These are phyloP conservation scores for Pichia nakasei DNA, from an alignment of 805 yeast species.

Conservation along the genomic window DNA sequence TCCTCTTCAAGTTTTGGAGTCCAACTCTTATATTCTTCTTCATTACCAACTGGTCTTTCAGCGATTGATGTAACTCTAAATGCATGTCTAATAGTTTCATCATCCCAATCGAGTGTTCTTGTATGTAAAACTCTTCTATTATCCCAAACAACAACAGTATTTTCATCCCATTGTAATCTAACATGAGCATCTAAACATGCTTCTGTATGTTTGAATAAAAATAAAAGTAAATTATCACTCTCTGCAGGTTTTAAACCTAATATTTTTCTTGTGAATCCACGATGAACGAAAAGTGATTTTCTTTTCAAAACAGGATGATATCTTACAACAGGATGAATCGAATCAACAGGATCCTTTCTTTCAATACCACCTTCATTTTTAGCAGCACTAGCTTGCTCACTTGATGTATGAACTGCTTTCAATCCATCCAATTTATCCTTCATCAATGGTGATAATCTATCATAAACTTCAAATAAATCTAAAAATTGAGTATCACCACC, in stretches of 20 bases:
- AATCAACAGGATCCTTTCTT: conserved; percentile 54
- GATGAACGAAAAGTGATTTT: conserved; percentile 49
- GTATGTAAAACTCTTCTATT: conserved; percentile 63
- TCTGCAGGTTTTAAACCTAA: conserved; percentile 69
- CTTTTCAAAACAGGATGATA: conserved; percentile 63
- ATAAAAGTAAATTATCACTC: conserved; percentile 49
- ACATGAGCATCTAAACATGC: conserved; percentile 53
- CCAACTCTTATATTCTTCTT: conserved; percentile 26
- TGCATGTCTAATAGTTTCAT: conserved; percentile 58
- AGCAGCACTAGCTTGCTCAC: conserved; percentile 58
- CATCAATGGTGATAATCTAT: conserved; percentile 60
- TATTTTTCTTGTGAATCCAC: conserved; percentile 55
- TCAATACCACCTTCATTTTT: conserved; percentile 49
- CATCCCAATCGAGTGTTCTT: conserved; percentile 66
- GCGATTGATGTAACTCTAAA: conserved; percentile 68
- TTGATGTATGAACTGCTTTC: conserved; percentile 62
- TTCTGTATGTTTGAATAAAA: conserved; percentile 44
- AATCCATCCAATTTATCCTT: conserved; percentile 50
- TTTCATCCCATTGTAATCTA: conserved; percentile 63
- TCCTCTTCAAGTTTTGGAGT: conserved; percentile 21
- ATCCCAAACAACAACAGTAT: conserved; percentile 70
- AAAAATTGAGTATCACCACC: conserved; percentile 81
- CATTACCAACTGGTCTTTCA: conserved; percentile 46
- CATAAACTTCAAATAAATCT: conserved; percentile 63
- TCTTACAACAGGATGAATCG: conserved; percentile 62